Evolutionary conservation across 768 basidiomycete species (phyloP).

Genomic region (Panaeolus cyanescens): DNA sequence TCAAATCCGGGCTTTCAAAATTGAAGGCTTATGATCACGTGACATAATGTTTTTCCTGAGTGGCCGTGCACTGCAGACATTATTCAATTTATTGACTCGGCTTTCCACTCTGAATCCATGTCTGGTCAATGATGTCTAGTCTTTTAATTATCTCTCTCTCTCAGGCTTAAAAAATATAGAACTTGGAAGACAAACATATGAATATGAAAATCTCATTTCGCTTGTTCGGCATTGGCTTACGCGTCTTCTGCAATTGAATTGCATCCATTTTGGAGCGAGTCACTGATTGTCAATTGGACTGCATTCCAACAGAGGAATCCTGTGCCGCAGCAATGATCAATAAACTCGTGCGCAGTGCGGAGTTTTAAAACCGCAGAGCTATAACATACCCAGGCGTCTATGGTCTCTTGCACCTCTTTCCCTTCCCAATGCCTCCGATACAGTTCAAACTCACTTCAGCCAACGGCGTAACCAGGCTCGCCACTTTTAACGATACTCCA

Average conservation of each 20-base stretch:
- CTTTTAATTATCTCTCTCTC: too few species aligned
- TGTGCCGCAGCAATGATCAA: slow-evolving; percentile 35
- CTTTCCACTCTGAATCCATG: too few species aligned
- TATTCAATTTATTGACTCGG: neutral
- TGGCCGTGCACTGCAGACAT: neutral
- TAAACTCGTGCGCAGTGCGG: slow-evolving; percentile 33
- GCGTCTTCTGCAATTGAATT: neutral
- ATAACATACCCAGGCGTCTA: slow-evolving; percentile 12
- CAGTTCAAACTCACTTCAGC: slow-evolving; percentile 68
- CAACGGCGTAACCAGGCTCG: slow-evolving; percentile 60
- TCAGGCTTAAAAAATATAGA: too few species aligned
- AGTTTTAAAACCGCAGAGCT: slow-evolving; percentile 40
- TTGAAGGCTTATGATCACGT: neutral
- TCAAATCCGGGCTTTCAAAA: neutral
- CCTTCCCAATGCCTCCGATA: slow-evolving; percentile 42
- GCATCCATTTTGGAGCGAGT: neutral
- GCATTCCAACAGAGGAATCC: neutral
- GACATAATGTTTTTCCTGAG: too few species aligned
- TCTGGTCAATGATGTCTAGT: too few species aligned
- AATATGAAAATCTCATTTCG: neutral
- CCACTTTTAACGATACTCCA: slow-evolving; percentile 53
- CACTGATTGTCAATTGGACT: neutral
- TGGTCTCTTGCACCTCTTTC: slow-evolving; percentile 7
- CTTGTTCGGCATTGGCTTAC: neutral
- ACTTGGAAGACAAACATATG: too few species aligned